phyloP scores from a whole-genome alignment of 176 grass and related monocot genomes.

The Coix lacrymajobi region DNA sequence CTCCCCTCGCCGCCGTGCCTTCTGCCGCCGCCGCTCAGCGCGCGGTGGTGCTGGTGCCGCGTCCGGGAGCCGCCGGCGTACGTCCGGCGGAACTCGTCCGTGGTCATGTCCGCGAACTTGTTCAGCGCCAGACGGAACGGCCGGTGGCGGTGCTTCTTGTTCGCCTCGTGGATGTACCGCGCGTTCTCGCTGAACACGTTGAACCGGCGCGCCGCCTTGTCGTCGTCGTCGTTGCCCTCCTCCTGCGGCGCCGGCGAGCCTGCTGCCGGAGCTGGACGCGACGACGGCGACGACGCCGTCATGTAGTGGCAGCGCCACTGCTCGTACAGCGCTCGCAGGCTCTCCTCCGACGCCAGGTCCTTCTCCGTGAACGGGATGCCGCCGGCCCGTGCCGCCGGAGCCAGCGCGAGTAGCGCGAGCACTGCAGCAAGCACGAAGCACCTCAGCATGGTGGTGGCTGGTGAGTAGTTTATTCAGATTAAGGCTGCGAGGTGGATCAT shows the following conservation, averaged over 20 bases:
- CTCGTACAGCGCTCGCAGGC: constrained; percentile 45
- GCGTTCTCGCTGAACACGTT: constrained; percentile 73
- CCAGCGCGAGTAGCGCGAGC: background rate
- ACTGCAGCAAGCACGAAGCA: background rate
- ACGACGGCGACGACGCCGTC: no score
- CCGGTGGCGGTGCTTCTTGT: constrained; percentile 43
- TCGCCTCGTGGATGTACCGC: constrained; percentile 53
- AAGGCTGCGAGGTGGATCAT: background rate
- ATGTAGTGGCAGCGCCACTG: constrained; percentile 58
- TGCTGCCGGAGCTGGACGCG: no score
- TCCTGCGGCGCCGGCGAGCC: no score
- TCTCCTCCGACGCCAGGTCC: constrained; percentile 63
- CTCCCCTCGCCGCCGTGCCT: background rate
- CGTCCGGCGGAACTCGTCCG: constrained; percentile 52
- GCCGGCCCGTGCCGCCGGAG: background rate
- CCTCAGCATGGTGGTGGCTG: background rate
- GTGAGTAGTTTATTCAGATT: background rate
- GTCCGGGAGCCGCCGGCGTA: constrained; percentile 48
- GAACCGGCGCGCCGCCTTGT: background rate
- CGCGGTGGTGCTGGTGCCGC: constrained; percentile 16
- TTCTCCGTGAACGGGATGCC: constrained; percentile 38
- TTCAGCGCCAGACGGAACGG: constrained; percentile 64
- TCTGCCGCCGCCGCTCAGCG: constrained; percentile 11
- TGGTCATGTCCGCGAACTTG: constrained; percentile 82
- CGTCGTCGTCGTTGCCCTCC: no score